Percentiles rank a stretch among this genome's conserved stretches.
Evolutionary conservation across 73 alveolate genomes (phyloP).

Genomic region (Blepharisma japonicum): DNA sequence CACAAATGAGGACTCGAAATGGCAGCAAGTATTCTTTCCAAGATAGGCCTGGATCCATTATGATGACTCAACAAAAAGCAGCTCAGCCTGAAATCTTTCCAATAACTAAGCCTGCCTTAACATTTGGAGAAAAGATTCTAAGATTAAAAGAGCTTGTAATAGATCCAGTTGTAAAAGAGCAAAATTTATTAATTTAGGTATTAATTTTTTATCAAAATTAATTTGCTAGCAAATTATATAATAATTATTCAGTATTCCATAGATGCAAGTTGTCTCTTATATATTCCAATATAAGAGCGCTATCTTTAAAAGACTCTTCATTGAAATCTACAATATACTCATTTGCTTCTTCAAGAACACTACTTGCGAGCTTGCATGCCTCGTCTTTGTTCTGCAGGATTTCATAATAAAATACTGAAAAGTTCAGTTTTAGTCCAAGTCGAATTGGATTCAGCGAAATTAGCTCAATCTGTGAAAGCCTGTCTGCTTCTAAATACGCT

Average conservation of each 20-base stretch:
- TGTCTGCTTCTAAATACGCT: conserved; percentile 77
- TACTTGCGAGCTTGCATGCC: conserved; percentile 83
- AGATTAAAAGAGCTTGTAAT: too few species aligned
- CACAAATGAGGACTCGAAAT: too few species aligned
- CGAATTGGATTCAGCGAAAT: conserved; percentile 81
- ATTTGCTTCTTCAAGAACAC: conserved; percentile 85
- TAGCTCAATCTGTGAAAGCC: conserved; percentile 62
- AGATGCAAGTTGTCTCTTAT: conserved; percentile 81
- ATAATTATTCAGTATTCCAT: conserved; percentile 46
- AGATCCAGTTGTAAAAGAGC: too few species aligned
- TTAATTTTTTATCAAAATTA: too few species aligned
- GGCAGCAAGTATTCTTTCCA: too few species aligned
- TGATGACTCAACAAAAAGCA: too few species aligned
- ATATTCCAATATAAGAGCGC: conserved; percentile 78
- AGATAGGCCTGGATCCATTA: too few species aligned
- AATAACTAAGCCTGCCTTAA: too few species aligned
- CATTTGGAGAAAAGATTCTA: too few species aligned
- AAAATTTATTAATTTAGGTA: too few species aligned
- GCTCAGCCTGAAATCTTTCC: too few species aligned
- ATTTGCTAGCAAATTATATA: too few species aligned
- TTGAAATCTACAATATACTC: conserved; percentile 81
- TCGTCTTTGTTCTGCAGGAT: conserved; percentile 75
- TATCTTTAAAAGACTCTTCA: conserved; percentile 84
- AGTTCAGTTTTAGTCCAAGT: conserved; percentile 80
- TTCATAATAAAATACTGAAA: conserved; percentile 91